Percentiles rank a stretch among this genome's conserved stretches.
phyloP scores from a whole-genome alignment of 2,329 filamentous ascomycete species.

The Colletotrichum ledebouriae region DNA sequence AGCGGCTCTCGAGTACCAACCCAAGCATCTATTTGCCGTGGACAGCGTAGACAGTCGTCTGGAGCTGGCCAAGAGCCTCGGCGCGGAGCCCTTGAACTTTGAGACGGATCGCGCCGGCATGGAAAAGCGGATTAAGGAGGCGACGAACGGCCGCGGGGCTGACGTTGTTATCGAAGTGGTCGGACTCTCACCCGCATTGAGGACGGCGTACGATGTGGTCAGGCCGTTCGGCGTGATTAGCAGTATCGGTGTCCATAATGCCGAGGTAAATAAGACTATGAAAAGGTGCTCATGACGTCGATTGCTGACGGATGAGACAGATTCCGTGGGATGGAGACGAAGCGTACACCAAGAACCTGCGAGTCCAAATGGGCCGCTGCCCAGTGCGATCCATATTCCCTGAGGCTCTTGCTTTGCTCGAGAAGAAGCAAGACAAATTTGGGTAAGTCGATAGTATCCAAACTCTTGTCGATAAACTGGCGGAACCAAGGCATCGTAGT shows the following conservation, averaged over 20 bases:
- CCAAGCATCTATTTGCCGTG: conserved; percentile 82
- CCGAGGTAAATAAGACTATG: conserved; percentile 64
- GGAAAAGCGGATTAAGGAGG: conserved; percentile 76
- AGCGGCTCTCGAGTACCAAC: conserved; percentile 80
- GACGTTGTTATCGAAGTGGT: conserved; percentile 88
- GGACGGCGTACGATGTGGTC: conserved; percentile 78
- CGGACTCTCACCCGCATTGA: conserved; percentile 76
- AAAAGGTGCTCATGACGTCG: not conserved
- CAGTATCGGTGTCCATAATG: conserved; percentile 83
- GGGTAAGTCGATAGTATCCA: conserved; percentile 62
- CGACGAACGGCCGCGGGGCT: conserved; percentile 84
- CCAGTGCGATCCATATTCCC: conserved; percentile 79
- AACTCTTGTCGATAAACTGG: not conserved
- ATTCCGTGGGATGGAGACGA: conserved; percentile 76
- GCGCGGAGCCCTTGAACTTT: conserved; percentile 89
- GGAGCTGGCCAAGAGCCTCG: conserved; percentile 78
- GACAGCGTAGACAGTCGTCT: conserved; percentile 83
- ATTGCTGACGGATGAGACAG: conserved; percentile 51
- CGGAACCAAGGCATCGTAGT: not conserved
- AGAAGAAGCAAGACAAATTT: conserved; percentile 75
- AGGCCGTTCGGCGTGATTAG: conserved; percentile 80
- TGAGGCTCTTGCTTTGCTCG: conserved; percentile 73
- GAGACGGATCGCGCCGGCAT: conserved; percentile 74
- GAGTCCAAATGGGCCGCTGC: conserved; percentile 81
- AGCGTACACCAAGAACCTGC: conserved; percentile 78